Evolutionary conservation across 768 basidiomycete species (phyloP), one percentile per base, ranked within the genome.

Genomic region (Boletus reticuloceps): DNA sequence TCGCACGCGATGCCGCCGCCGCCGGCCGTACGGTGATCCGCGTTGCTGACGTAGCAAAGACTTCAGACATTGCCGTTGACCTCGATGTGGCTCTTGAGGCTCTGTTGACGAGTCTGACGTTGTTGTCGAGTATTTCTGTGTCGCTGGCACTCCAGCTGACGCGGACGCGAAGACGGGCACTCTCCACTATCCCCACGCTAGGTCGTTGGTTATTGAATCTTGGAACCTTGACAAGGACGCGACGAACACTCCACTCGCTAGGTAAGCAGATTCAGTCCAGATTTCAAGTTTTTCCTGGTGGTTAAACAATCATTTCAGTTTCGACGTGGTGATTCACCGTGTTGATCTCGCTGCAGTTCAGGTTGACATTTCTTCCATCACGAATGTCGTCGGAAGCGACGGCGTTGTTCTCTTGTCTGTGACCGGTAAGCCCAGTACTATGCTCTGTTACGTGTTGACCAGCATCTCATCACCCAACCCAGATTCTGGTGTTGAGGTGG

Each of bases 321-420:
- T 61, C 51, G 60, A 68, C 32, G 48, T 68, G 32, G 68, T 58
- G 7, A 27, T 69, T 3, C 53, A 65, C 47, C 61, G 61, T 6
- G 52, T 62, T 9, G 59, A 60, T 39, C 60, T 69, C 40, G 54
- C 63, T 9, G 62, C 60, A 4, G 58, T 66, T 13, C 58, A 56
- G 38, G 27, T 50, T 19, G 59, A 70, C 39, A 41, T 69, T 6
- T 39, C 38, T 34, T 66, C 62, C 1, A 64, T 70, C 19, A 40
- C 62, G 6, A 68, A 68, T 27, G 29, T 70, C 27, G 51, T 69
- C 12, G 68, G 65, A 38, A 48, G 37, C 2, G 54, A 58, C 7
- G 68, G 68, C 31, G 50, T 61, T 2, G 54, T 64, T 25, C 60
- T 70, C 11, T 58, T 69, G 19, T 54, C 61, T 20, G 56, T 70